Percentiles rank a stretch among this genome's conserved stretches.
Evolutionary conservation across 768 basidiomycete genomes (phyloP).

Genomic region (Podaxis pistillaris): DNA sequence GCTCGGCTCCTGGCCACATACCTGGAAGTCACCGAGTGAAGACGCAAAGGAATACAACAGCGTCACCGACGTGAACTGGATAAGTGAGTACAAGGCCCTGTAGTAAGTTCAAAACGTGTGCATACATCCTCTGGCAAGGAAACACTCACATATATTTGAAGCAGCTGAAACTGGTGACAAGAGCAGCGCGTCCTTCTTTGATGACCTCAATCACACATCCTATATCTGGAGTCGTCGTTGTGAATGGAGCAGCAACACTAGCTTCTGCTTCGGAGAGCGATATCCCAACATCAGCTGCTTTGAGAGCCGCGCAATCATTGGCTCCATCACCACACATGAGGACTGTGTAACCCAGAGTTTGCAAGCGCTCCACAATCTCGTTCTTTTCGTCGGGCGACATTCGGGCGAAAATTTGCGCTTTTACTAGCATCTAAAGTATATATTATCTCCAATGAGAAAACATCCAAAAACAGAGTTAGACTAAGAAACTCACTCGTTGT

Average conservation of each 20-base stretch:
- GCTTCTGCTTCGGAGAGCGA: conserved; percentile 98
- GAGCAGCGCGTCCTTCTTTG: conserved; percentile 91
- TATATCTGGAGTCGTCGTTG: conserved; percentile 90
- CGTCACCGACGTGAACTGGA: conserved; percentile 98
- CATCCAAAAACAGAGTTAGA: neutral
- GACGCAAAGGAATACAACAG: conserved; percentile 95
- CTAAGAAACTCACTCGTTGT: conserved; percentile 67
- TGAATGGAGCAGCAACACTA: conserved; percentile 97
- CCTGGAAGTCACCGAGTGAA: conserved; percentile 95
- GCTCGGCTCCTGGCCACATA: conserved; percentile 29
- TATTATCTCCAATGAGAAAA: neutral
- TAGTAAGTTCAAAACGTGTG: conserved; percentile 15
- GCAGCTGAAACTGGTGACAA: conserved; percentile 98
- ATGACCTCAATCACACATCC: conserved; percentile 95
- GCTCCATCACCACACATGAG: conserved; percentile 99
- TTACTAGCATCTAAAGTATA: conserved; percentile 83
- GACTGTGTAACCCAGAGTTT: conserved; percentile 91
- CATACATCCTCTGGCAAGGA: neutral
- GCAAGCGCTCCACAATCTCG: conserved; percentile 93
- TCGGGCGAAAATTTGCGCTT: conserved; percentile 93
- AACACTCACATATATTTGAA: conserved; percentile 98
- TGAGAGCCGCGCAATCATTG: conserved; percentile 97
- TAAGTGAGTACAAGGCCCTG: conserved; percentile 97
- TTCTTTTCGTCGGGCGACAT: conserved; percentile 99
- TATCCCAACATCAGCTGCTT: conserved; percentile 97